These are phyloP conservation scores for Mychonastes homosphaera DNA, from an alignment of 139 green algal species.

Conservation along the genomic window DNA sequence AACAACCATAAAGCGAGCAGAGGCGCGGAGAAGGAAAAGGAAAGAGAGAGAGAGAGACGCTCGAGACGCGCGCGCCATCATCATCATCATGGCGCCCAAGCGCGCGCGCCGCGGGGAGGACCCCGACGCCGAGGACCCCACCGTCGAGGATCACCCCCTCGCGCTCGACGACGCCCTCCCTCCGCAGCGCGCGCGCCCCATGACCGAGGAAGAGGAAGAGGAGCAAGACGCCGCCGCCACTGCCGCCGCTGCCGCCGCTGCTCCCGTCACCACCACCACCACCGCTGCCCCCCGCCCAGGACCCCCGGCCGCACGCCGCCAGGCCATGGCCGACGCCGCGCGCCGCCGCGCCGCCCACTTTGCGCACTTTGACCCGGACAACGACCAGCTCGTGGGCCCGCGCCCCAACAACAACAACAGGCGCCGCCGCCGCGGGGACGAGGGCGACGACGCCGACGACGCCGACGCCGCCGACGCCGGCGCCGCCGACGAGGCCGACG, in stretches of 20 bases:
- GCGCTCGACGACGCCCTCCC: neutral
- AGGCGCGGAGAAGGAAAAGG: too few relatives aligned
- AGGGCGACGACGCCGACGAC: conserved; percentile 11
- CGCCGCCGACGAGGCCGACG: conserved; percentile 19
- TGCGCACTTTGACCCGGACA: conserved; percentile 43
- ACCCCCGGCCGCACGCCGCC: neutral
- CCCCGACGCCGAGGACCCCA: too few relatives aligned
- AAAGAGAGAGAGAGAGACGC: too few relatives aligned
- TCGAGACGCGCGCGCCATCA: too few relatives aligned
- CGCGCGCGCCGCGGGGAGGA: too few relatives aligned
- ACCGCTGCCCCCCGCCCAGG: neutral
- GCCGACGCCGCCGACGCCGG: conserved; percentile 30
- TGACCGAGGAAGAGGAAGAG: neutral
- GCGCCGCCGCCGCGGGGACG: too few relatives aligned
- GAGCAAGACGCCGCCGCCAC: neutral
- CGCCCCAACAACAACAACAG: too few relatives aligned
- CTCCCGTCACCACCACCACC: neutral
- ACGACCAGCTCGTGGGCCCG: too few relatives aligned
- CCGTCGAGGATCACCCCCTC: too few relatives aligned
- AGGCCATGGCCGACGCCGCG: neutral
- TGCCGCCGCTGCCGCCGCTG: neutral
- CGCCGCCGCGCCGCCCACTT: conserved; percentile 51
- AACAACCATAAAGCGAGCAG: too few relatives aligned
- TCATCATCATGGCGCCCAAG: too few relatives aligned
- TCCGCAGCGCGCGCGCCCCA: neutral